Base-by-base conservation (phyloP, 179 eudicot genomes). In the Corrigiola litoralis region DNA sequence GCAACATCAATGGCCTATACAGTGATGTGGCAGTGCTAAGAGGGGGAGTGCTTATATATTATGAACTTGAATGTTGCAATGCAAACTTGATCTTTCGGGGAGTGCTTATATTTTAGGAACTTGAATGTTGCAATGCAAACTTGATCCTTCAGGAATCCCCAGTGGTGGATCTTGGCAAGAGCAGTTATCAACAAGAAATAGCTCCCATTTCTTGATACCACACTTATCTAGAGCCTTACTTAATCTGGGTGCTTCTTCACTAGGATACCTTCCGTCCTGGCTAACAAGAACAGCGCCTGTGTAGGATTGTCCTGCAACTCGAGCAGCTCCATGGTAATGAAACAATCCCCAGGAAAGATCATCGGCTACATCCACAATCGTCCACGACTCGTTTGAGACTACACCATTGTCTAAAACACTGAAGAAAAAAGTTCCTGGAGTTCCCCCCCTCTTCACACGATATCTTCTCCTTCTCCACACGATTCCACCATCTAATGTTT, bases 381-480 rank as follows among this genome's bases (percentile, higher is more conserved):
- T 94, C 99, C 99, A 94, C 41, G 72, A 87, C 76, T 94, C 99
- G 65, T 87, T 92, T 28, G 98, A 92, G 46, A 92, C 90, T 25
- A 92, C 96, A 40, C 96, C 98, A 67, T 94, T 94, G 57, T 94
- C 97, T 80, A 94, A 72, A 13, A 90, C 99, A 66, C 97, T 94
- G 61, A 94, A 94, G 58, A 75, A 46, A 74, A 90, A 94, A 2
- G 92, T 90, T 8, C 97, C 95, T 0, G 91, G 86, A 47, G 63
- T 55, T 48, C 69, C 74, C 20, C 87, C 90, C 61, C 92, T 84
- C 75, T 82, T 92, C 48, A 92, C 98, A 48, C 98, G 68, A 33
- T 92, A 92, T 65, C 72, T 84, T 61, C 98, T 74, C 70, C 98
- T 78, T 58, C 98, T 82, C 98, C 98, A 94, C 51, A 90, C 87